Conservation (phyloP, 2,329 filamentous ascomycete species). For the Aspergillus awamori region DNA sequence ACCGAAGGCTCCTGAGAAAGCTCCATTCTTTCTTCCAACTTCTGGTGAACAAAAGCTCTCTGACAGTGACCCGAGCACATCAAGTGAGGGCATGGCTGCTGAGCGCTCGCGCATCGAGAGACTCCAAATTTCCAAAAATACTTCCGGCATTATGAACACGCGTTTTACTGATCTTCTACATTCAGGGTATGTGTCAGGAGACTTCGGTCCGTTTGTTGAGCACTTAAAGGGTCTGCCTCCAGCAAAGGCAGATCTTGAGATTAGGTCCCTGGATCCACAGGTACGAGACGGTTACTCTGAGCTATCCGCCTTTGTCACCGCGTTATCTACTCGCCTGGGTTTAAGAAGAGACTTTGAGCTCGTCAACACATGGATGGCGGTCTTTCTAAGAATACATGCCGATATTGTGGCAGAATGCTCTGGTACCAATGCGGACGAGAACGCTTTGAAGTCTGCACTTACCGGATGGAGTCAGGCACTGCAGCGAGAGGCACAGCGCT, state of each 20-base stretch:
- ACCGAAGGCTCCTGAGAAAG: conserved; percentile 88
- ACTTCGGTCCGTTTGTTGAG: conserved; percentile 71
- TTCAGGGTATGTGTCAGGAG: conserved; percentile 51
- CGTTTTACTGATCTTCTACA: conserved; percentile 55
- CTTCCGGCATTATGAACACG: conserved; percentile 30
- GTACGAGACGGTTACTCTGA: conserved; percentile 62
- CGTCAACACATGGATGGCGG: conserved; percentile 95
- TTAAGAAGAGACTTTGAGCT: conserved; percentile 85
- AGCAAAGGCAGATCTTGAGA: conserved; percentile 84
- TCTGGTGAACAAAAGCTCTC: conserved; percentile 25
- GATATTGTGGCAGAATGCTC: conserved; percentile 56
- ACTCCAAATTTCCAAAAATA: conserved; percentile 56
- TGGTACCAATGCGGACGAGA: conserved; percentile 50
- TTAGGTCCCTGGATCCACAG: conserved; percentile 70
- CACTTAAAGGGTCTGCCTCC: conserved; percentile 81
- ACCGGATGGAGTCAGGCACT: conserved; percentile 72
- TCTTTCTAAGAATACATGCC: conserved; percentile 80
- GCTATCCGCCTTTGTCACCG: conserved; percentile 76
- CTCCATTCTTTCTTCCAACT: conserved; percentile 86
- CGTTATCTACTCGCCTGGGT: conserved; percentile 70
- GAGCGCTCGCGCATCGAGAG: conserved; percentile 70
- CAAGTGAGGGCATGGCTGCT: conserved; percentile 41
- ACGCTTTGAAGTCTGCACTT: conserved; percentile 61
- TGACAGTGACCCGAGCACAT: conserved; percentile 32
- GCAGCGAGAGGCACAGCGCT: conserved; percentile 68